Evolutionary conservation across 192 early-diverging fungal genomes (phyloP).

Genomic region (Oehlia diaphana): DNA sequence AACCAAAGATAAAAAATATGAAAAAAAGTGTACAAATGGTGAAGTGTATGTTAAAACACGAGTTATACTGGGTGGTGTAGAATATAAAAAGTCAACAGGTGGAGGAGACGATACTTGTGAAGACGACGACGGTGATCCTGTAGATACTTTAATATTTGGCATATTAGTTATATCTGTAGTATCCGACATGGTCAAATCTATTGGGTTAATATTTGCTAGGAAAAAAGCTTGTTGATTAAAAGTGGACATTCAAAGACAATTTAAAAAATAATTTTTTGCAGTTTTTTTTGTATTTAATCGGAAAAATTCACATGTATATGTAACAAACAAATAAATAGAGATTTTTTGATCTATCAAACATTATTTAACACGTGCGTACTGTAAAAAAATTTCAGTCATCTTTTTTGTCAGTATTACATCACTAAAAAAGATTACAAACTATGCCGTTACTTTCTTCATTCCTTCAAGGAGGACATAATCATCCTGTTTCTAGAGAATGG

Average conservation of each 20-base stretch:
- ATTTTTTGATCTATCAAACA: too few relatives aligned
- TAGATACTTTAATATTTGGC: neutral
- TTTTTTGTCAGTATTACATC: neutral
- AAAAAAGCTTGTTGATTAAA: constrained; percentile 11
- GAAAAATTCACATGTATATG: neutral
- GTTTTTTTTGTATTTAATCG: neutral
- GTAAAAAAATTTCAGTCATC: too few relatives aligned
- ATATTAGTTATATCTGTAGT: neutral
- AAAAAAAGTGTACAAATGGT: constrained; percentile 39
- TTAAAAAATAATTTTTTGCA: neutral
- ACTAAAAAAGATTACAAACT: neutral
- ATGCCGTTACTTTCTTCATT: constrained; percentile 59
- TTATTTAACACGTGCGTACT: too few relatives aligned
- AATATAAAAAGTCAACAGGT: constrained; percentile 39
- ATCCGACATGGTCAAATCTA: neutral
- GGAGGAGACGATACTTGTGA: neutral
- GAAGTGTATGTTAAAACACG: constrained; percentile 42
- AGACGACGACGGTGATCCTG: too few relatives aligned
- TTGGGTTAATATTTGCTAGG: neutral
- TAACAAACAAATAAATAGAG: too few relatives aligned
- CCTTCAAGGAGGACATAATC: constrained; percentile 87
- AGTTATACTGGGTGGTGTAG: constrained; percentile 46
- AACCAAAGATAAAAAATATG: constrained; percentile 40
- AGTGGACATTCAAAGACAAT: neutral
- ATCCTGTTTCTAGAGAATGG: constrained; percentile 79